Evolutionary conservation across 305 asterid genomes (phyloP).

Genomic region (Solanum hybrid): DNA sequence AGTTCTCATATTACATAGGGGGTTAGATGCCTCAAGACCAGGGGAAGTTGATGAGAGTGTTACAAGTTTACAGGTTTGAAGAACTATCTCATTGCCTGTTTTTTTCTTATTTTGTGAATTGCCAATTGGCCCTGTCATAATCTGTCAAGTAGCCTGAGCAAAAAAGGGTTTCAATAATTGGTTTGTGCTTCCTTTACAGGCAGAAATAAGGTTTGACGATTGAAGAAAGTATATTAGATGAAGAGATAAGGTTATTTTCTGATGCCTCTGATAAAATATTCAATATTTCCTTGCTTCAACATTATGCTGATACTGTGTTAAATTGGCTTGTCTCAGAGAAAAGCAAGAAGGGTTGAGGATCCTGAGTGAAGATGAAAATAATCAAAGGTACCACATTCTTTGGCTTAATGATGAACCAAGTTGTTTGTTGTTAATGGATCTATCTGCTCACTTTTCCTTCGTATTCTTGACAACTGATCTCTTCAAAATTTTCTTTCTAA

Average conservation of each 20-base stretch:
- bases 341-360: constrained; percentile 9
- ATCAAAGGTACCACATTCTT: constrained; percentile 6
- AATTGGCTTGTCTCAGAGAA: constrained; percentile 4
- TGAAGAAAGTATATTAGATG: constrained; percentile 53
- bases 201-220: constrained; percentile 54
- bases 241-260: constrained; percentile 9
- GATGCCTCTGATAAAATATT: neutral
- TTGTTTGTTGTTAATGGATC: neutral
- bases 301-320: neutral
- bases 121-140: neutral
- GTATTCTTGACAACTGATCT: neutral
- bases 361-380: constrained; percentile 15
- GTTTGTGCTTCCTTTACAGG: constrained; percentile 39
- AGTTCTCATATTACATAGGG: constrained; percentile 41
- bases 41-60: constrained; percentile 69
- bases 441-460: neutral
- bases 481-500: neutral
- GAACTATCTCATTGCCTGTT: neutral
- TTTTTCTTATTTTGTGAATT: neutral
- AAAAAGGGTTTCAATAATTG: neutral
- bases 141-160: neutral
- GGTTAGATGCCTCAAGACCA: constrained; percentile 68
- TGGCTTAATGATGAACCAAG: neutral
- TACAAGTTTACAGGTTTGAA: constrained; percentile 60
- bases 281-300: neutral